Conservation (phyloP, 495 filamentous ascomycete genomes). For the Tuber brumale region DNA sequence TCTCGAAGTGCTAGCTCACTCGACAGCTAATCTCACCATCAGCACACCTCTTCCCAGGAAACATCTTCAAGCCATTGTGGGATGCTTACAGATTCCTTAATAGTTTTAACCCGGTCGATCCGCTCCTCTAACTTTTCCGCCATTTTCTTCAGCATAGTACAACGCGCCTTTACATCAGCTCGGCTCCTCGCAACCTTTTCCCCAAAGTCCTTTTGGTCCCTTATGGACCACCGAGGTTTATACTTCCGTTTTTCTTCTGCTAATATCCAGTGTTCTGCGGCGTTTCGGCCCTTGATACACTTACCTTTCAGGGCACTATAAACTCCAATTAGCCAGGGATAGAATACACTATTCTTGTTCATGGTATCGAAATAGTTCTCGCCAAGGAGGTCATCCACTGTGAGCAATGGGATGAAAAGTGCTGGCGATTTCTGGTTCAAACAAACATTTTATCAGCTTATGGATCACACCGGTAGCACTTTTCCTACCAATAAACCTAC, state of each 20-base stretch:
- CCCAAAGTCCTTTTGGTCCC: neutral
- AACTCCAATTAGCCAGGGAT: neutral
- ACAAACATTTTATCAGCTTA: neutral
- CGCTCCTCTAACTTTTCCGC: neutral
- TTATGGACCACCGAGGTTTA: neutral
- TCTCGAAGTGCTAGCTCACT: neutral
- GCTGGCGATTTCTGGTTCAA: neutral
- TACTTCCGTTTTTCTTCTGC: neutral
- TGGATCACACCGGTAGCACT: neutral
- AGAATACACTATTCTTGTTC: neutral
- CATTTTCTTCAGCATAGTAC: neutral
- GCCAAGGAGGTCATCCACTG: neutral
- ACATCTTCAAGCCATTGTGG: too few species aligned
- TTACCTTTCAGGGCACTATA: neutral
- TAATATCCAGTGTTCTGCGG: neutral
- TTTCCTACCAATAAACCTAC: neutral
- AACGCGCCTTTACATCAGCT: neutral
- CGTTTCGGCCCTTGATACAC: neutral
- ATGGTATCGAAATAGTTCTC: constrained; percentile 7
- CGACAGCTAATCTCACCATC: neutral
- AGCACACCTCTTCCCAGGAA: neutral
- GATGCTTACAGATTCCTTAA: neutral
- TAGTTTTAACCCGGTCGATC: neutral
- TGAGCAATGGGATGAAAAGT: neutral
- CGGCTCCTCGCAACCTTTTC: neutral